Evolutionary conservation across 2,329 filamentous ascomycete species (phyloP), one percentile per base, ranked within the genome.

Genomic region (Harringtonia aguacate): DNA sequence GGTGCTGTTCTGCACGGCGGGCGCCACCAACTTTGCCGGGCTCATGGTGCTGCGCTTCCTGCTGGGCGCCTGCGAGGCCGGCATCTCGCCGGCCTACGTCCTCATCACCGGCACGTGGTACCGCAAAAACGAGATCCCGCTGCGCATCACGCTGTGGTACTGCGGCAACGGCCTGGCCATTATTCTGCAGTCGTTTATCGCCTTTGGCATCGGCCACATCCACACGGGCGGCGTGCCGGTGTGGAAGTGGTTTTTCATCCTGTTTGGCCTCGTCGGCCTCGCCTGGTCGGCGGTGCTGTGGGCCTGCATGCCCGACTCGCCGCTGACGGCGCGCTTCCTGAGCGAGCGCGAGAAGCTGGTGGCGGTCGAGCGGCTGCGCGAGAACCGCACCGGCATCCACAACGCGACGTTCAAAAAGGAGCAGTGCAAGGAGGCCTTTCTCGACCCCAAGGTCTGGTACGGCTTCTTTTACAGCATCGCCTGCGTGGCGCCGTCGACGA

Each of bases 281-380:
- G 58, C 65, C 1, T 74, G 72, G 47, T 66, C 72, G 2, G 51
- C 64, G 0, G 53, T 71, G 13, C 69, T 82, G 6, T 66, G 75
- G 58, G 44, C 70, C 17, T 70, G 72, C 41, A 77, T 84, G 67
- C 80, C 80, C 0, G 79, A 84, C 51, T 79, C 75, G 0, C 79
- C 79, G 0, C 70, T 79, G 53, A 67, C 73, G 20, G 69, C 76
- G 2, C 73, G 69, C 18, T 81, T 79, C 39, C 63, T 81, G 2
- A 65, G 60, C 0, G 66, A 71, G 4, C 62, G 72, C 14, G 77
- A 81, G 37, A 78, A 73, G 44, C 53, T 77, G 0, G 59, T 79
- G 10, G 75, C 77, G 0, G 67, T 80, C 12, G 76, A 81, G 53
- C 64, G 76, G 37, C 54, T 75, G 13, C 60, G 71, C 1, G 67